Conservation (phyloP, 2,329 filamentous ascomycete species). For the Fusarium falciforme region DNA sequence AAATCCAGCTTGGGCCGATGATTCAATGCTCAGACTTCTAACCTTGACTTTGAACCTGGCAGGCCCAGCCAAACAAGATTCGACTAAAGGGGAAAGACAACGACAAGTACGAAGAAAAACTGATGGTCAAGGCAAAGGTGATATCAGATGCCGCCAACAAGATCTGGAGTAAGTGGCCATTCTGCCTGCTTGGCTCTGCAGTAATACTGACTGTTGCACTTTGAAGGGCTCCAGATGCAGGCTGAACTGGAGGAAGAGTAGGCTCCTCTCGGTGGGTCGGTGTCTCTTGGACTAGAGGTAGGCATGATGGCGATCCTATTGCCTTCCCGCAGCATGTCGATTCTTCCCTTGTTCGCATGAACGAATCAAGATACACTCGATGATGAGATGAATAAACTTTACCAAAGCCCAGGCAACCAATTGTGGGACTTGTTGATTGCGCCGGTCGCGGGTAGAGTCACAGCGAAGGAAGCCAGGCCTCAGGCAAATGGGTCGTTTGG, state of each 20-base stretch:
- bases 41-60: neutral
- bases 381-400: neutral
- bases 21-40: neutral
- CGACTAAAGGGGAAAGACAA: constrained; percentile 66
- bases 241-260: constrained; percentile 61
- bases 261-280: neutral
- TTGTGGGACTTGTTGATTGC: neutral
- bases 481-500: constrained; percentile 17
- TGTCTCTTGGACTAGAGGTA: neutral
- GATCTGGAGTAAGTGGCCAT: constrained; percentile 69
- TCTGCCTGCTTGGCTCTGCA: neutral
- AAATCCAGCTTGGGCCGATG: neutral
- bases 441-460: neutral
- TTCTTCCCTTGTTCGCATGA: neutral
- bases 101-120: constrained; percentile 71
- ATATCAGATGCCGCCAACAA: constrained; percentile 77
- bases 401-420: neutral
- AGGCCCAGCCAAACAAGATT: constrained; percentile 76
- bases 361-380: neutral
- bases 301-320: neutral
- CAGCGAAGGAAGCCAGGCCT: constrained; percentile 10
- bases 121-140: constrained; percentile 73
- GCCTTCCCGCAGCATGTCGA: neutral
- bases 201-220: constrained; percentile 16
- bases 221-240: constrained; percentile 62